Evolutionary conservation across 805 yeast genomes (phyloP).

Genomic region (Ogataea minuta): DNA sequence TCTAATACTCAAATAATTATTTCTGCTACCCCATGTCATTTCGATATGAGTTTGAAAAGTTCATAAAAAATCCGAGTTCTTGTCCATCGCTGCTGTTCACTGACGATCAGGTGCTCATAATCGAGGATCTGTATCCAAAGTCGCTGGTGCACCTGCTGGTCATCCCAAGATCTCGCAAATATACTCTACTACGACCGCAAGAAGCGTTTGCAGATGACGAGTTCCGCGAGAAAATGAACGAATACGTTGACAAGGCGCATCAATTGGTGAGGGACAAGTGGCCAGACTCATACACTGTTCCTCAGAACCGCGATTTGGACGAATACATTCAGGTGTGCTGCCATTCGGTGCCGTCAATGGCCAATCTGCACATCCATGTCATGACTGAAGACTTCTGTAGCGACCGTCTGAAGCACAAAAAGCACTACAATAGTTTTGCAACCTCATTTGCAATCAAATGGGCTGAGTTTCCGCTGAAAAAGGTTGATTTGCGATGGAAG

Average conservation of each 20-base stretch:
- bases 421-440: slow-evolving; percentile 71
- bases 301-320: slow-evolving; percentile 20
- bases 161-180: slow-evolving; percentile 46
- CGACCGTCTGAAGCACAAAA: slow-evolving; percentile 51
- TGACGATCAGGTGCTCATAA: slow-evolving; percentile 54
- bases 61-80: slow-evolving; percentile 46
- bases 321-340: slow-evolving; percentile 52
- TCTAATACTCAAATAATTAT: not conserved
- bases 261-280: slow-evolving; percentile 18
- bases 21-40: slow-evolving; percentile 40
- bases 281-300: slow-evolving; percentile 13
- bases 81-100: slow-evolving; percentile 38
- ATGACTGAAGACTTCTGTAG: slow-evolving; percentile 63
- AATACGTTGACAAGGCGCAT: slow-evolving; percentile 40
- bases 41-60: slow-evolving; percentile 45
- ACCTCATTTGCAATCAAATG: slow-evolving; percentile 62
- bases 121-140: slow-evolving; percentile 64
- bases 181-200: slow-evolving; percentile 51
- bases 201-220: slow-evolving; percentile 41
- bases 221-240: slow-evolving; percentile 30
- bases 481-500: slow-evolving; percentile 41
- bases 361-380: slow-evolving; percentile 71
- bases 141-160: slow-evolving; percentile 58
- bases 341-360: slow-evolving; percentile 69
- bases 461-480: slow-evolving; percentile 44